Percentiles rank a stretch among this genome's conserved stretches.
Conservation (phyloP, 768 basidiomycete species). For the Pleurotus djamor region DNA sequence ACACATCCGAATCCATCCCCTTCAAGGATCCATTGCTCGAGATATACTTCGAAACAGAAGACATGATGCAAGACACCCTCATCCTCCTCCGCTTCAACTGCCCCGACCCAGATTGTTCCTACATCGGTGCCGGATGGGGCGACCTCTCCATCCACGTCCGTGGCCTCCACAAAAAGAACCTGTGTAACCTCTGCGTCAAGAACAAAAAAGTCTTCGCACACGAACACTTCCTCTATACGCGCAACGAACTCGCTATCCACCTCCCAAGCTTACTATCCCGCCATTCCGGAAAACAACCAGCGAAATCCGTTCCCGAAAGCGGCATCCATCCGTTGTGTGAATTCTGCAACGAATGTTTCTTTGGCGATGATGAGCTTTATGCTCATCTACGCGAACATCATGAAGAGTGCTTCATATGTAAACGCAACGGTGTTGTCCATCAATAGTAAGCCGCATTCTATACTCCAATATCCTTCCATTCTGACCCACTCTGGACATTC, state of each 20-base stretch:
- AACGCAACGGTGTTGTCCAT: constrained; percentile 72
- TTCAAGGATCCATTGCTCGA: constrained; percentile 72
- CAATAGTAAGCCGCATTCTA: constrained; percentile 68
- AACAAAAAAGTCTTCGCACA: constrained; percentile 95
- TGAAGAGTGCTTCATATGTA: constrained; percentile 97
- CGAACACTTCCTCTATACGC: constrained; percentile 85
- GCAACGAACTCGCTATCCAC: constrained; percentile 59
- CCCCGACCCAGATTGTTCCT: constrained; percentile 80
- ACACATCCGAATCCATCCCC: constrained; percentile 48
- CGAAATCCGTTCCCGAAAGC: constrained; percentile 61
- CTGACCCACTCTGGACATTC: background rate
- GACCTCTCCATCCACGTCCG: constrained; percentile 86
- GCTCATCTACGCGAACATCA: constrained; percentile 91
- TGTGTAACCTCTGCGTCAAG: constrained; percentile 89
- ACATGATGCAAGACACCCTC: constrained; percentile 94
- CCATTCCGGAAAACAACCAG: constrained; percentile 32
- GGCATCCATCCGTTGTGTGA: constrained; percentile 78
- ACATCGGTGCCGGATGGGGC: constrained; percentile 84
- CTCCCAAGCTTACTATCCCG: constrained; percentile 62
- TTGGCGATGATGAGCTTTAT: constrained; percentile 91
- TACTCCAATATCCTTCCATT: background rate
- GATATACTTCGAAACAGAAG: constrained; percentile 85
- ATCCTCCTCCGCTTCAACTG: constrained; percentile 94
- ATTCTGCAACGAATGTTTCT: constrained; percentile 93
- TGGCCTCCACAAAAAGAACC: constrained; percentile 66